Conservation (phyloP, 2,329 filamentous ascomycete species). For the Pseudopithomyces chartarum region DNA sequence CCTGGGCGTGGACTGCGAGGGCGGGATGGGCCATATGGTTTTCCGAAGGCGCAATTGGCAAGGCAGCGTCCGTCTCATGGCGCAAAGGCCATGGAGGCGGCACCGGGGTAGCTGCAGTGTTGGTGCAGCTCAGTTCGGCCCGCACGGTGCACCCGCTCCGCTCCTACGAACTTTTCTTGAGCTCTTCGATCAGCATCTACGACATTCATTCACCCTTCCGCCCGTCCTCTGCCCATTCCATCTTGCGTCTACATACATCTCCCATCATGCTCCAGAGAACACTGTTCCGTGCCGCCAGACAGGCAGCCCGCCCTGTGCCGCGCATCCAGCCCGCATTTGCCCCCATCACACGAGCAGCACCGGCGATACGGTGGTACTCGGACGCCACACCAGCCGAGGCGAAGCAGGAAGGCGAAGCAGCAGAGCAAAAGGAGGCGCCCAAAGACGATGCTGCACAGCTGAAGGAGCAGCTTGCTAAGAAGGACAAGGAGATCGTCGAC, state of each 20-base stretch:
- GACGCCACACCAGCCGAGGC: constrained; percentile 46
- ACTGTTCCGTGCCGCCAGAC: constrained; percentile 53
- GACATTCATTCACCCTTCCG: constrained; percentile 19
- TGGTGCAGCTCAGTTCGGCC: constrained; percentile 10
- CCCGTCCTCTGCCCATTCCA: neutral
- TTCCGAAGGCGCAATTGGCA: constrained; percentile 19
- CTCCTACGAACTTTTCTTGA: constrained; percentile 16
- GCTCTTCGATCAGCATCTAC: constrained; percentile 12
- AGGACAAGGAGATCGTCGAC: constrained; percentile 75
- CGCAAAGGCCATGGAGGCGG: constrained; percentile 3
- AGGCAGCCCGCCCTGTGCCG: constrained; percentile 47
- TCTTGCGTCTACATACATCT: constrained; percentile 14
- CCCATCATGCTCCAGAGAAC: constrained; percentile 57
- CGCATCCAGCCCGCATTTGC: constrained; percentile 45
- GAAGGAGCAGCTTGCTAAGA: constrained; percentile 71
- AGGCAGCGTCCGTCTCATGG: constrained; percentile 27
- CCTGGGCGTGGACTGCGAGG: constrained; percentile 1
- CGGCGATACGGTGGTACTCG: constrained; percentile 52
- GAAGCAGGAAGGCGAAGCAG: constrained; percentile 44
- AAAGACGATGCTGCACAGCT: constrained; percentile 40
- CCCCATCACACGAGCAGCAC: constrained; percentile 41
- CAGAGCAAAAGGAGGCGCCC: constrained; percentile 49
- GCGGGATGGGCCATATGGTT: neutral
- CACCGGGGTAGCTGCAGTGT: neutral
- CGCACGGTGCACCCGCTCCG: constrained; percentile 19